Conservation (phyloP, 495 filamentous ascomycete species). For the Penicillium steckii region DNA sequence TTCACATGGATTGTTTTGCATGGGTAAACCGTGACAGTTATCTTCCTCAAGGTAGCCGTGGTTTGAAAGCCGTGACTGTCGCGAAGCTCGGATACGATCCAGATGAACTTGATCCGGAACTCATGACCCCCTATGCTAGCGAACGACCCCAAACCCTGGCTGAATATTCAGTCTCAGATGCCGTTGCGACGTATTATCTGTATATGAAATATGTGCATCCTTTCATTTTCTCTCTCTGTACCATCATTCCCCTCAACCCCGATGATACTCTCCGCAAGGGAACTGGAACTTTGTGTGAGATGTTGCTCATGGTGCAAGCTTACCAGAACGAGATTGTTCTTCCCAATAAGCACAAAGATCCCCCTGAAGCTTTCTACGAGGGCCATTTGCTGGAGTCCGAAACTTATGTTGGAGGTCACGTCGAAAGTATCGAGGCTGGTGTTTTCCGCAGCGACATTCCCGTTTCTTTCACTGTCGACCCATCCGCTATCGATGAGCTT, state of each 20-base stretch:
- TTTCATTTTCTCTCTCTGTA: constrained; percentile 98
- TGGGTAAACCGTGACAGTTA: constrained; percentile 99
- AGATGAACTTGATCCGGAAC: constrained; percentile 94
- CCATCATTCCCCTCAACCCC: constrained; percentile 88
- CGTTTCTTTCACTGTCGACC: constrained; percentile 84
- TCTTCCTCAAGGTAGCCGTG: constrained; percentile 93
- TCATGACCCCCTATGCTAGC: constrained; percentile 93
- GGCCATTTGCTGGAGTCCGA: constrained; percentile 94
- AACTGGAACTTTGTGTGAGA: constrained; percentile 96
- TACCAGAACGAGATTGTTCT: constrained; percentile 89
- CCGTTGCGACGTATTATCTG: constrained; percentile 96
- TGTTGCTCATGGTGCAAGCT: constrained; percentile 98
- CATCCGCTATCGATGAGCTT: constrained; percentile 84
- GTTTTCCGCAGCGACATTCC: constrained; percentile 97
- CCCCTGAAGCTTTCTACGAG: constrained; percentile 92
- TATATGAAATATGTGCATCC: constrained; percentile 99
- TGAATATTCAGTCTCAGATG: constrained; percentile 98
- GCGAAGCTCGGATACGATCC: constrained; percentile 98
- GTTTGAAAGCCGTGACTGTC: constrained; percentile 95
- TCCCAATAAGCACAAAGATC: constrained; percentile 93
- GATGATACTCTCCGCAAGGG: constrained; percentile 94
- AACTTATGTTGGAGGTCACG: constrained; percentile 97
- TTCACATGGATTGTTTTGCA: constrained; percentile 98
- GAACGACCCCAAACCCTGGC: constrained; percentile 92
- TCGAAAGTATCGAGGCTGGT: constrained; percentile 98